Evolutionary conservation across 371 early-diverging fungal species (phyloP).

Genomic region (Nematocida sp.): DNA sequence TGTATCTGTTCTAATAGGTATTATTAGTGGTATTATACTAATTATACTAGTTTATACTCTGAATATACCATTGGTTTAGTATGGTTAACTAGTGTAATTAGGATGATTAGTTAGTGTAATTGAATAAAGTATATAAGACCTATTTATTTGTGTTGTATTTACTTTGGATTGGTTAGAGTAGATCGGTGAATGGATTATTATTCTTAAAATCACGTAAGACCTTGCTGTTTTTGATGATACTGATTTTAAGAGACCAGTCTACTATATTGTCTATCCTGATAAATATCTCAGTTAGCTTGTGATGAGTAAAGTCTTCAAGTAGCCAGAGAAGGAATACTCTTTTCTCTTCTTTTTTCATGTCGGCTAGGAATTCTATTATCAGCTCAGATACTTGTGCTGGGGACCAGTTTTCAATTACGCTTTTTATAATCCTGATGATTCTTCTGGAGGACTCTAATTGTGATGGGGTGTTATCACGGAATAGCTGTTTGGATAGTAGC

Average conservation of each 20-base stretch:
- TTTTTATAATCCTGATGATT: conserved; percentile 5
- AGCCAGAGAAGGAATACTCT: conserved; percentile 4
- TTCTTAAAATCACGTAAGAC: neutral
- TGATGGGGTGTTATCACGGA: neutral
- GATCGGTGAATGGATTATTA: neutral
- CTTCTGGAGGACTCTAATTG: neutral
- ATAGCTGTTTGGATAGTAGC: conserved; percentile 34
- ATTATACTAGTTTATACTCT: no score
- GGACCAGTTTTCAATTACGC: conserved; percentile 10
- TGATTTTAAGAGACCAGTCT: conserved; percentile 38
- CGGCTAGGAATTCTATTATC: conserved; percentile 9
- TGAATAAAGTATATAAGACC: no score
- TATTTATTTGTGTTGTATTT: neutral
- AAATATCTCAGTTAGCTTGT: conserved; percentile 37
- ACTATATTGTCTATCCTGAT: conserved; percentile 31
- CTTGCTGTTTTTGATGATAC: conserved; percentile 32
- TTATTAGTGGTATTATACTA: no score
- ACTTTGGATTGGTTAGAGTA: neutral
- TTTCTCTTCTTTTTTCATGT: conserved; percentile 32
- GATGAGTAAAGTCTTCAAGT: neutral
- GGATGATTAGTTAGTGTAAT: no score
- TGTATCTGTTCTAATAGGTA: no score
- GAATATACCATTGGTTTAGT: no score
- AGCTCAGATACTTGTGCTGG: conserved; percentile 7
- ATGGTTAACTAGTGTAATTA: no score